phyloP scores from a whole-genome alignment of 495 filamentous ascomycete genomes.

The Xylaria nigripes region DNA sequence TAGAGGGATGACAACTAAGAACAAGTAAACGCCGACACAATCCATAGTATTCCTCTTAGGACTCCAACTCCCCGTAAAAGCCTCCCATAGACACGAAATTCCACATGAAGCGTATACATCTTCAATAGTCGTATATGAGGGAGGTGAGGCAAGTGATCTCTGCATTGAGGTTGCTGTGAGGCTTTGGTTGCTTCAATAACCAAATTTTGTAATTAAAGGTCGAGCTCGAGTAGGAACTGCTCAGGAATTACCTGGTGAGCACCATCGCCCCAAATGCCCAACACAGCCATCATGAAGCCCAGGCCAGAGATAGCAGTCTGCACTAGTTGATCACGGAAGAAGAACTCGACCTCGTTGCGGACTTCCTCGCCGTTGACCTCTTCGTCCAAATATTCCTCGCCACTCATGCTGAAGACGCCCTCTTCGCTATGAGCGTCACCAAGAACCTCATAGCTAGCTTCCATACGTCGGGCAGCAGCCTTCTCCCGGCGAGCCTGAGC shows the following conservation, averaged over 20 bases:
- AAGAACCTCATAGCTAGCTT: conserved; percentile 60
- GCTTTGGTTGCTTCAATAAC: neutral
- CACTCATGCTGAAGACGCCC: conserved; percentile 33
- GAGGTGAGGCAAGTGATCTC: neutral
- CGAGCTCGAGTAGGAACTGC: conserved; percentile 4
- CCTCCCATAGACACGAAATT: conserved; percentile 1
- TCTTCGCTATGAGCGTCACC: conserved; percentile 40
- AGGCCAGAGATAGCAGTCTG: conserved; percentile 54
- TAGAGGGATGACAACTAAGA: neutral
- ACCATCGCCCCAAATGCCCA: conserved; percentile 88
- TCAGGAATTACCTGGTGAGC: conserved; percentile 17
- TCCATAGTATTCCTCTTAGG: neutral
- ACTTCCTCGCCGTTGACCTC: conserved; percentile 77
- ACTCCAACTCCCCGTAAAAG: neutral
- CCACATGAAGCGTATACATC: neutral
- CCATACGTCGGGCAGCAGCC: conserved; percentile 33
- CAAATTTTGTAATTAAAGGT: conserved; percentile 6
- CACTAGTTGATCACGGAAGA: conserved; percentile 51
- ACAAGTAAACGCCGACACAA: neutral
- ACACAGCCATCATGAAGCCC: conserved; percentile 65
- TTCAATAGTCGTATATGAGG: neutral
- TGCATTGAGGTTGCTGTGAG: neutral
- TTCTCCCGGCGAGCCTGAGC: conserved; percentile 20
- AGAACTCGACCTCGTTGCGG: conserved; percentile 57
- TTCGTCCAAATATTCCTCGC: conserved; percentile 41